A percentile compares a stretch with the other conserved stretches of the same genome.
These are phyloP conservation scores for Saccharomycopsis sp. DNA, from an alignment of 805 yeast species.

Conservation along the genomic window DNA sequence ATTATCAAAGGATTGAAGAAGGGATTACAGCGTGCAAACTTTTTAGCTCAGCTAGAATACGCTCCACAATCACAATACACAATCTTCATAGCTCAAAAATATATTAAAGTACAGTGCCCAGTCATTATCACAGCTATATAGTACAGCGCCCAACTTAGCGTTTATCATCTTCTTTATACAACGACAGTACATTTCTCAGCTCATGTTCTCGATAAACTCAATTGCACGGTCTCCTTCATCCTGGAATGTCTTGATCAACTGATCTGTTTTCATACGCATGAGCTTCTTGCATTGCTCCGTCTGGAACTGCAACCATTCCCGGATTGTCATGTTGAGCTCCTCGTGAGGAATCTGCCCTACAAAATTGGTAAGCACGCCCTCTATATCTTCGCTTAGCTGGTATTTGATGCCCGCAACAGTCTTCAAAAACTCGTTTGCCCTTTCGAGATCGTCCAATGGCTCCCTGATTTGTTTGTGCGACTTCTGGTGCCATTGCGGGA, in stretches of 20 bases:
- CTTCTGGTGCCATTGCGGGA: constrained; percentile 15
- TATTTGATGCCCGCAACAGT: constrained; percentile 20
- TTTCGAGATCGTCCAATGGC: constrained; percentile 13
- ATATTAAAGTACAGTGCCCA: too few species aligned
- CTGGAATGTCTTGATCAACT: constrained; percentile 42
- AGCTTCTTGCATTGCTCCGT: constrained; percentile 48
- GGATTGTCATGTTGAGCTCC: constrained; percentile 63
- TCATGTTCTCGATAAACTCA: constrained; percentile 15
- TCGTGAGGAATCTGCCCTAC: constrained; percentile 63
- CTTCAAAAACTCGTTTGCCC: constrained; percentile 18
- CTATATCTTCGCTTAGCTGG: constrained; percentile 51
- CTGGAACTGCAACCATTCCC: constrained; percentile 56
- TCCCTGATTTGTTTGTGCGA: constrained; percentile 2
- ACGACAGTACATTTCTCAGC: not conserved
- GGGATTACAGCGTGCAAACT: too few species aligned
- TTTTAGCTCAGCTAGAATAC: too few species aligned
- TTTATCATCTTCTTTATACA: not conserved
- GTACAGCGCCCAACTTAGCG: not conserved
- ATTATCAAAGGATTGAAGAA: too few species aligned
- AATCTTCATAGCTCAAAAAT: too few species aligned
- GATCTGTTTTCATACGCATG: constrained; percentile 39
- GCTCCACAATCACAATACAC: too few species aligned
- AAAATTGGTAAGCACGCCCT: constrained; percentile 58
- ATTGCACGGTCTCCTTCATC: constrained; percentile 47
- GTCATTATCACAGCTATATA: too few species aligned